phyloP scores from a whole-genome alignment of 2,329 filamentous ascomycete genomes.

The Talaromyces rugulosus region DNA sequence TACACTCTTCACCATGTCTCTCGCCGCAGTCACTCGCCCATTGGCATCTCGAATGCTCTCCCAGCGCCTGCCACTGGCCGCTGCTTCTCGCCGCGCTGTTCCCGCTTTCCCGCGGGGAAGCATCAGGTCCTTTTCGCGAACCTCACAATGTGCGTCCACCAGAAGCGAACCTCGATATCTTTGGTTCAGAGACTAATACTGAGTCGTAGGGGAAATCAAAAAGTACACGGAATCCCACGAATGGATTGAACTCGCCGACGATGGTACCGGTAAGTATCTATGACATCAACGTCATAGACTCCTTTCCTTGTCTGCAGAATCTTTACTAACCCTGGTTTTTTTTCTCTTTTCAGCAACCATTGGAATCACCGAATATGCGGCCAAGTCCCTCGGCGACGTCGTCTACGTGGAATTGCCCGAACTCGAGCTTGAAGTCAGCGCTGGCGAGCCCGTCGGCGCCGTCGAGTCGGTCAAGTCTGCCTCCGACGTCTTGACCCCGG shows the following conservation, averaged over 20 bases:
- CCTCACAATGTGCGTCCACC: slow-evolving; percentile 31
- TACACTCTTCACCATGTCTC: slow-evolving; percentile 30
- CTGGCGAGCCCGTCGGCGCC: slow-evolving; percentile 83
- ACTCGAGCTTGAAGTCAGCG: slow-evolving; percentile 61
- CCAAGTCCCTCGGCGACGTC: slow-evolving; percentile 88
- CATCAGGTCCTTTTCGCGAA: slow-evolving; percentile 38
- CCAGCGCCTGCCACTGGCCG: slow-evolving; percentile 29
- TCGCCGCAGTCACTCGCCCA: slow-evolving; percentile 33
- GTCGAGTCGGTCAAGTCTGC: slow-evolving; percentile 98
- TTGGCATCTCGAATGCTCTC: slow-evolving; percentile 33
- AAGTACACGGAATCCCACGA: slow-evolving; percentile 97
- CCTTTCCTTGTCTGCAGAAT: neutral
- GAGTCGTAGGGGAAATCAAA: slow-evolving; percentile 49
- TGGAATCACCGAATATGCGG: slow-evolving; percentile 88
- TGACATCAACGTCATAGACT: neutral
- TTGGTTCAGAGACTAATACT: neutral
- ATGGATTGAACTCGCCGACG: slow-evolving; percentile 85
- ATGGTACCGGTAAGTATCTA: slow-evolving; percentile 62
- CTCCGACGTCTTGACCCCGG: slow-evolving; percentile 91
- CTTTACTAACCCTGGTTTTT: neutral
- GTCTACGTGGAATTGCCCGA: slow-evolving; percentile 94
- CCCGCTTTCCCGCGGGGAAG: slow-evolving; percentile 40
- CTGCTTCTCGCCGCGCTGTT: slow-evolving; percentile 21
- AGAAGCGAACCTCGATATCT: neutral
- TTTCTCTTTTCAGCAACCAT: slow-evolving; percentile 50